Base-by-base conservation (phyloP, 2,329 filamentous ascomycete species). In the Pezicula carpinea region DNA sequence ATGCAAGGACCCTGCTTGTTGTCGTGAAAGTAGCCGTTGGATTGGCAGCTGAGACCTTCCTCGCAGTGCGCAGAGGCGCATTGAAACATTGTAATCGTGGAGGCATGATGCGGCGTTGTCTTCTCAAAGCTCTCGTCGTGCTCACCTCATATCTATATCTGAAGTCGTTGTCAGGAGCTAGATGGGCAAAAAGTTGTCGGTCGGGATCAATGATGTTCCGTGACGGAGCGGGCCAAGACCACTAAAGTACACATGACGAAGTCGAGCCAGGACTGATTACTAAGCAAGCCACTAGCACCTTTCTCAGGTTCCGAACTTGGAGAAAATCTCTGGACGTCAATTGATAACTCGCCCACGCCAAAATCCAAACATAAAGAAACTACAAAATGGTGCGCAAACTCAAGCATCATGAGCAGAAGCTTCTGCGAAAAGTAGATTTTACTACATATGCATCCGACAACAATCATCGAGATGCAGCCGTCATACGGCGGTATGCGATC, bases 401-500 rank as follows among this genome's bases (percentile, higher is more conserved):
- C 65, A 97, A 96, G 72, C 82, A 95, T 71, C 92, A 96, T 71
- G 93, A 99, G 82, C 83, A 93, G 66, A 95, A 93, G 78, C 86
- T 97, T 65, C 81, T 97, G 56, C 77, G 79, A 61, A 92, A 92
- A 65, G 90, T 93, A 69, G 91, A 99, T 72, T 95, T 99, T 71
- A 84, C 91, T 66, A 93, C 86, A 63, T 96, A 92, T 77, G 93
- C 93, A 70, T 83, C 83, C 63, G 91, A 97, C 72, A 80, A 85
- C 63, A 77, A 82, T 59, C 93, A 99, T 72, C 85, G 92, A 66
- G 88, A 92, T 69, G 82, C 89, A 46, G 71, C 76, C 39, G 81
- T 97, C 50, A 79, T 87, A 52, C 82, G 89, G 47, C 84, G 91
- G 53, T 99, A 99, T 70, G 87, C 87, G 70, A 90, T 97, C 62